Evolutionary conservation across 31 red algal genomes (phyloP), one percentile per base, ranked within the genome.

Genomic region (Bonnemaisonia californica): DNA sequence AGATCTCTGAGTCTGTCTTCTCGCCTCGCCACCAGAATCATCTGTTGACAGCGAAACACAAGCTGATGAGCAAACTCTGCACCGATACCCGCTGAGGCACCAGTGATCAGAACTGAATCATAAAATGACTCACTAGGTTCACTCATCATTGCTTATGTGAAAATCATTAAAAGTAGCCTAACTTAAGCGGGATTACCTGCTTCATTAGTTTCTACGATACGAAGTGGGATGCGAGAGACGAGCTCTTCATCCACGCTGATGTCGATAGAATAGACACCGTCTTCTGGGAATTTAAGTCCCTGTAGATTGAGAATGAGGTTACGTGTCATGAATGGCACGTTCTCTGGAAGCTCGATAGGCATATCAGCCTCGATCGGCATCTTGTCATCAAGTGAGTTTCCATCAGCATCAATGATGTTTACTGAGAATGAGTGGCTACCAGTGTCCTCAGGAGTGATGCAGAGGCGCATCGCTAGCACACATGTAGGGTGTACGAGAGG

Each of bases 31-130:
- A 66, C 81, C 8, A 85, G 4, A 4, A 76, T 62, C 24, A 85
- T 33, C 21, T 85, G 41, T 18, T 38, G 55, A 11, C 60, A 34
- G 1, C 27, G 3, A 28, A 19, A 37, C 1, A 54, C 81, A 5
- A 85, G 70, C 41, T 75, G 72, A 3, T 3, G 23, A 1, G 74
- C 69, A 63, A 76, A 77, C 69, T 85, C 56, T 22, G 28, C 38
- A 4, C 81, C 81, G 31, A 85, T 74, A 27, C 81, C 81, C 55
- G 69, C 65, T n/a, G 70, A 77, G 39, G 56, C 69, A 55, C 81
- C 81, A 2, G 81, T 85, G 19, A 85, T 54, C 27, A 85, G 40
- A 4, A 68, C 70, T n/a, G n/a, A n/a, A n/a, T n/a, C n/a, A n/a
- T n/a, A n/a, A n/a, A n/a, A n/a, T n/a, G n/a, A n/a, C n/a, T n/a